Conservation (phyloP, 257 asterid species). For the Fraxinus anomala region DNA sequence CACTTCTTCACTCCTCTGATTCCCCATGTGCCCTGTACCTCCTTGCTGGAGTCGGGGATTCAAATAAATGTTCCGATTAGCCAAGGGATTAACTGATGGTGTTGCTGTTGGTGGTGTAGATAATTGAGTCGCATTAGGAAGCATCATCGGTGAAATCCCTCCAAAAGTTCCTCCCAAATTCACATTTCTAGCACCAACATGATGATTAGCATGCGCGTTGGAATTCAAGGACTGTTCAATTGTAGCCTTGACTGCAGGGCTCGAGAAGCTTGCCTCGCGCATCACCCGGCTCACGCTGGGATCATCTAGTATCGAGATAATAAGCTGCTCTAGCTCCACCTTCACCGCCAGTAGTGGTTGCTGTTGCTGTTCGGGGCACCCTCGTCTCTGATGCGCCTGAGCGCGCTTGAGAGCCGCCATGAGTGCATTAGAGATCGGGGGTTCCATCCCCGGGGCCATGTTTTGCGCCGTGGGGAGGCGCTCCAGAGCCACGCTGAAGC, state of each 20-base stretch:
- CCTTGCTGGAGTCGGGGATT: conserved; percentile 64
- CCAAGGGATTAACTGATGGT: conserved; percentile 23
- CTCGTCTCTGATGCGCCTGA: conserved; percentile 84
- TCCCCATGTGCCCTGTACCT: conserved; percentile 36
- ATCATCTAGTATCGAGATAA: conserved; percentile 81
- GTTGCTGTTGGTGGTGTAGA: conserved; percentile 25
- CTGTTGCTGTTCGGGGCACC: conserved; percentile 93
- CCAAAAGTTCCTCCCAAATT: conserved; percentile 45
- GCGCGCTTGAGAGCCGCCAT: conserved; percentile 91
- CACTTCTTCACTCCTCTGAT: conserved; percentile 57
- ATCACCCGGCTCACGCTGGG: conserved; percentile 88
- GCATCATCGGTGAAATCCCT: conserved; percentile 44
- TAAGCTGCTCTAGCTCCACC: conserved; percentile 81
- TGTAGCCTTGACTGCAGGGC: conserved; percentile 81
- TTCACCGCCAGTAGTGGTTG: conserved; percentile 84
- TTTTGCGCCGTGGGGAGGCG: conserved; percentile 73
- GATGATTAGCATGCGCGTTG: conserved; percentile 29
- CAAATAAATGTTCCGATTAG: conserved; percentile 54
- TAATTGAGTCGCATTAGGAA: conserved; percentile 34
- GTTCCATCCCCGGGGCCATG: conserved; percentile 54
- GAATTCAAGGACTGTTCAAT: conserved; percentile 67
- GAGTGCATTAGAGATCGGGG: conserved; percentile 83
- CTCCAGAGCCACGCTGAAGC: conserved; percentile 89
- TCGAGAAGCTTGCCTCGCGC: conserved; percentile 88
- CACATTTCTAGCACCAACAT: conserved; percentile 28